These are phyloP conservation scores for Suhomyces xylopsoci DNA, from an alignment of 805 yeast species.

Conservation along the genomic window DNA sequence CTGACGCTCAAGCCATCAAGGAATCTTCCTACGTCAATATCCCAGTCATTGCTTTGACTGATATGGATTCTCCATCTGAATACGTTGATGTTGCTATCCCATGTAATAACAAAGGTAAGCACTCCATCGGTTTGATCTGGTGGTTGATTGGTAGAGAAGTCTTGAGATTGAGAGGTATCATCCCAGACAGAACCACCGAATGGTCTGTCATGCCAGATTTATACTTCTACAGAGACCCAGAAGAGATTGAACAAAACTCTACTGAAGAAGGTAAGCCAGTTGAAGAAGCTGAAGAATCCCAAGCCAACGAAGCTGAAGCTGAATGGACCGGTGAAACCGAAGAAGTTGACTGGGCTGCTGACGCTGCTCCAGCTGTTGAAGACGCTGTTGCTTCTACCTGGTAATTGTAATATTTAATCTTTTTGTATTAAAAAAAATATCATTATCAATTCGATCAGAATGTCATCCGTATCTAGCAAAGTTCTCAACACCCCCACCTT, in stretches of 20 bases:
- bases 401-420: conserved; percentile 23
- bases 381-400: conserved; percentile 65
- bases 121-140: conserved; percentile 99
- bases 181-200: conserved; percentile 92
- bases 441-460: conserved; percentile 5
- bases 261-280: conserved; percentile 50
- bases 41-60: conserved; percentile 98
- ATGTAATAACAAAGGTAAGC: conserved; percentile 99
- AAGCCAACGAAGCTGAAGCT: conserved; percentile 53
- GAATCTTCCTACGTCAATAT: conserved; percentile 99
- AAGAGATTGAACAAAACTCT: conserved; percentile 87
- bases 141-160: conserved; percentile 99
- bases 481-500: conserved; percentile 2
- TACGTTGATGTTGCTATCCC: conserved; percentile 99
- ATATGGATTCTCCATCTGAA: conserved; percentile 98
- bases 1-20: conserved; percentile 99
- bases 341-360: conserved; percentile 65
- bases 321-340: conserved; percentile 58
- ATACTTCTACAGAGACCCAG: conserved; percentile 99
- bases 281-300: conserved; percentile 61
- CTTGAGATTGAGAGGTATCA: conserved; percentile 96
- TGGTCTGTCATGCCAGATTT: conserved; percentile 99
- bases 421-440: conserved; percentile 2
- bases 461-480: conserved; percentile 1
- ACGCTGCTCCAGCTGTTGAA: conserved; percentile 60